Base-by-base conservation (phyloP, 768 basidiomycete genomes). In the Boletellus ananas region DNA sequence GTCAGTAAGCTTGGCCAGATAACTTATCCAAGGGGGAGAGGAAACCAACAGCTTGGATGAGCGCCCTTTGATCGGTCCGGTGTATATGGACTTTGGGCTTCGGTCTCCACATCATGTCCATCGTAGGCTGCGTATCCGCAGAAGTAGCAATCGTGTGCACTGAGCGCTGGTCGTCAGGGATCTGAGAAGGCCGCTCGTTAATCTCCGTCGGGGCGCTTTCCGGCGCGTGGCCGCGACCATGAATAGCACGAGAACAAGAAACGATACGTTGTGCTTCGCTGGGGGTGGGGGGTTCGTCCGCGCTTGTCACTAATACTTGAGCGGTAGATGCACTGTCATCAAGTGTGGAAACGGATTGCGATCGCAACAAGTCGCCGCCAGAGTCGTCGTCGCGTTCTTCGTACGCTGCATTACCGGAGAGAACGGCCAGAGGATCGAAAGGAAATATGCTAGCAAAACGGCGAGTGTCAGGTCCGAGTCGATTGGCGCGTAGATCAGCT, bases 41-140 rank as follows among this genome's bases (percentile, higher is more conserved):
- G 27, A 14, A 35, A 70, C 77, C 35, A 45, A 79, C 79, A 36
- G 74, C 67, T 50, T 70, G 58, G 9, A 63, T 49, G 27, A 79
- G 61, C 4, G 68, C 74, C 37, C 60, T 64, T 36, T 58, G 58
- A 38, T 73, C 71, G 23, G 72, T 69, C 40, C 63, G 68, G 38
- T 69, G 64, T 50, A 69, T 69, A 31, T 64, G 58, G 17, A 72
- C 58, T 53, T 63, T 70, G 17, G 62, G 66, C 46, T 66, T 57
- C 6, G 64, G 68, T 47, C 40, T 56, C 68, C 68, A 70, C 57
- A 58, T 57, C 54, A 68, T 55, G 25, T 68, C 66, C 58, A 69
- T 60, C 4, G 45, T 47, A 11, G 57, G 51, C 35, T 51, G 55
- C 2, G 49, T 18, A 16, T 57, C 58, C 3, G 36, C 20, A 5